Evolutionary conservation across 2,329 filamentous ascomycete species (phyloP), one percentile per base, ranked within the genome.

Genomic region (Fusarium hostae): DNA sequence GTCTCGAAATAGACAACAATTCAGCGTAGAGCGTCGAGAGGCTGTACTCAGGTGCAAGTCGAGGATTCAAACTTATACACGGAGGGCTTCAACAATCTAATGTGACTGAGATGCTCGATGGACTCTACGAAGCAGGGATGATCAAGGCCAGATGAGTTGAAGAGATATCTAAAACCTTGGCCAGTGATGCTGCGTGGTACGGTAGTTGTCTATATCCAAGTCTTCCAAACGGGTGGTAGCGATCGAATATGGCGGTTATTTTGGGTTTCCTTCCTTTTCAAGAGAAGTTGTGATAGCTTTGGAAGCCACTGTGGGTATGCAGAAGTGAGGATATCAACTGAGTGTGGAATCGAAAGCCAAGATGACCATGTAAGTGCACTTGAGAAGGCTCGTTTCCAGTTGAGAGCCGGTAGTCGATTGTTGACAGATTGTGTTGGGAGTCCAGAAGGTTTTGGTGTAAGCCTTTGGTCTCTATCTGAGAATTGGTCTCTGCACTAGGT

Each of bases 271-370:
- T 68, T 72, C 59, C 64, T 70, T 62, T 26, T 71, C 62, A 54
- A 60, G 63, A 48, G 50, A 47, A 63, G 37, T 54, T 70, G 61
- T 41, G 58, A 44, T 47, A 50, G 54, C 70, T 56, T 66, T 61
- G 72, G 63, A 79, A 81, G 79, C 79, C 79, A 81, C 69, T 68
- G 79, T 80, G 76, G 68, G 67, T 76, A 72, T 76, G 68, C 68
- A 71, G 66, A 69, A 65, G 64, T 63, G 43, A 52, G 72, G 58
- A 67, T 73, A 70, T 69, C 72, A 75, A 62, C 59, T 74, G 71
- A 52, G 68, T 51, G 63, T 55, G 41, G 50, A 69, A 50, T 73
- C 66, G 70, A 59, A 69, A 58, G 57, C 57, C 44, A 48, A 55
- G 39, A 37, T 58, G 63, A 68, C 48, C 52, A 66, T 71, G 50